Base-by-base conservation (phyloP, 345 rosid species). In the Gossypium herbaceum region DNA sequence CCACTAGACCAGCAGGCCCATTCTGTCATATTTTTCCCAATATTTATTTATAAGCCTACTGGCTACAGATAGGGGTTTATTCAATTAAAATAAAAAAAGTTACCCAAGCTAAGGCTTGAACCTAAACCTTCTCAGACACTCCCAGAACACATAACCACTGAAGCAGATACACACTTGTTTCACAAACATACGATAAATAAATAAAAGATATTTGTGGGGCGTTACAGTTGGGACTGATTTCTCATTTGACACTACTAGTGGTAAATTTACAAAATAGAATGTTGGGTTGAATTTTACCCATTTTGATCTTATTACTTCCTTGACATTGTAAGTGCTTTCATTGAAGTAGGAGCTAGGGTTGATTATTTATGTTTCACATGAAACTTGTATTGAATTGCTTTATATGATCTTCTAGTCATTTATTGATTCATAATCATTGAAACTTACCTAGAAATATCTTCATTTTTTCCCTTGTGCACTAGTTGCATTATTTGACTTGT, bases 211-310 rank as follows among this genome's bases (percentile, higher is more conserved):
- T 20, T 20, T 20, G 22, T 20, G 22, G 22, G 22, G 22, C 22
- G 22, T 20, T 20, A 20, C 22, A 20, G 22, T 20, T 57, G 99
- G 99, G 73, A 87, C 98, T 20, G 97, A 91, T 81, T 85, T 91
- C 2, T 80, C 93, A 22, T 95, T 93, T 73, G 90, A 95, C 77
- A 89, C 92, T 11, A 87, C 90, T 20, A 39, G 84, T 78, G 94
- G 99, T 62, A 87, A 88, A 73, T 85, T 95, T 71, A 91, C 90
- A 29, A 91, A 93, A 56, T 84, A 68, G 80, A 95, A 95, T 77
- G 92, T 91, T 20, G 94, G 93, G 48, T 60, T 91, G 77, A 87
- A 81, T 81, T 87, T 81, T 79, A 82, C 88, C 34, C 83, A 89
- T 78, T 80, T 85, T 3, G 98, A 93, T 81, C 87, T 95, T 39